Conservation (phyloP, 2,329 filamentous ascomycete genomes). For the Fusarium miscanthi region DNA sequence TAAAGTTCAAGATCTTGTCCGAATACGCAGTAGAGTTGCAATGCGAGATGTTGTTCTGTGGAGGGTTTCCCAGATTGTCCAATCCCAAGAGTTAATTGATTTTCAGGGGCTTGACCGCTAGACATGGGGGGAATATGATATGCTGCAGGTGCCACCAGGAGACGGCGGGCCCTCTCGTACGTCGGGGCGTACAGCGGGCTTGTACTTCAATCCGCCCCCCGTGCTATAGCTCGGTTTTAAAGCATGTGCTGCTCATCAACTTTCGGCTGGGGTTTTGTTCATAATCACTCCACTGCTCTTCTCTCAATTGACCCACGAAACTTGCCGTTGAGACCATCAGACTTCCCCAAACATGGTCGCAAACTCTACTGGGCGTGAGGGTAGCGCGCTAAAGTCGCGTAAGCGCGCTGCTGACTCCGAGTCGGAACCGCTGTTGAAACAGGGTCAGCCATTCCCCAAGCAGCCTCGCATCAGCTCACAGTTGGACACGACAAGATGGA, state of each 20-base stretch:
- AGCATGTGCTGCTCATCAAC: constrained; percentile 26
- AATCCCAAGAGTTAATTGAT: constrained; percentile 5
- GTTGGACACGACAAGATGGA: constrained; percentile 87
- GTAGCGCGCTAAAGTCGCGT: constrained; percentile 49
- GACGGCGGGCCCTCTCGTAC: constrained; percentile 15
- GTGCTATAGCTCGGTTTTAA: constrained; percentile 19
- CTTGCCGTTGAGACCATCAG: background rate
- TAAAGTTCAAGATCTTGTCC: background rate
- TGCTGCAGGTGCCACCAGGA: constrained; percentile 26
- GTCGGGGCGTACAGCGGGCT: background rate
- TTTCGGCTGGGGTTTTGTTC: background rate
- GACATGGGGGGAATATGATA: constrained; percentile 16
- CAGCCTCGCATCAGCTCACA: constrained; percentile 62
- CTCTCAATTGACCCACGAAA: constrained; percentile 12
- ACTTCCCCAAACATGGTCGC: constrained; percentile 41
- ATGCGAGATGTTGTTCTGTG: background rate
- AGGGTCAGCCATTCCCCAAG: constrained; percentile 54
- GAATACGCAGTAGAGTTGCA: constrained; percentile 20
- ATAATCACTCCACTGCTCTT: constrained; percentile 25
- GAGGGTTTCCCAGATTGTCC: constrained; percentile 13
- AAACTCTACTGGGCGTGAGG: constrained; percentile 46
- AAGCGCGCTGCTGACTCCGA: constrained; percentile 58
- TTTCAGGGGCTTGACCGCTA: constrained; percentile 40
- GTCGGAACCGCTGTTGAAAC: constrained; percentile 43
- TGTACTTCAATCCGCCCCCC: constrained; percentile 17